These are phyloP conservation scores for Mucuna pruriens DNA, from an alignment of 306 rosid species.

Conservation along the genomic window DNA sequence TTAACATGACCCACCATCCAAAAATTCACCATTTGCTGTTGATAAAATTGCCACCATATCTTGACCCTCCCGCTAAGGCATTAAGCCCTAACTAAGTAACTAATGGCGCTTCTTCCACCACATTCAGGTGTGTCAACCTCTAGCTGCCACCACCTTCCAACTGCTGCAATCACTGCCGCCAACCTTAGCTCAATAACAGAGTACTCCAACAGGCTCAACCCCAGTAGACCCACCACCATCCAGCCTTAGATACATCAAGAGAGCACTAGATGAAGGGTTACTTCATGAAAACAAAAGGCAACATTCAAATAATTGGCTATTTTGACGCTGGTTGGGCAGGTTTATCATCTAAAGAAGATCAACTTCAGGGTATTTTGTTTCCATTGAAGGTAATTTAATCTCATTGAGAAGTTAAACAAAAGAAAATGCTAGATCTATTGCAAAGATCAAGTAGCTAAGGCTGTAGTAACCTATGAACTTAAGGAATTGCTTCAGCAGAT, in stretches of 20 bases:
- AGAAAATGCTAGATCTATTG: not conserved
- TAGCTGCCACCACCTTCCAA: constrained; percentile 2
- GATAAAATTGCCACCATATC: not conserved
- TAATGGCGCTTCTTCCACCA: constrained; percentile 1
- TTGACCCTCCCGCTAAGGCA: not conserved
- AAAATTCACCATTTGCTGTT: not conserved
- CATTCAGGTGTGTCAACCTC: not conserved
- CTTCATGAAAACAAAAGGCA: constrained; percentile 1
- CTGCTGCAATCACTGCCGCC: not conserved
- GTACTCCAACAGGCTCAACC: not conserved
- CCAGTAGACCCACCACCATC: not conserved
- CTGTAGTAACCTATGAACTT: not conserved
- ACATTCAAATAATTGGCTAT: not conserved
- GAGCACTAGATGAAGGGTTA: not conserved
- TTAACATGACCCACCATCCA: not conserved
- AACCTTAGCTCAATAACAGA: not conserved
- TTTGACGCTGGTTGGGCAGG: constrained; percentile 6
- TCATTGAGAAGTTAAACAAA: not conserved
- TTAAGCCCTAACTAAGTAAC: not conserved
- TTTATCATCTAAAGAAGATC: not conserved
- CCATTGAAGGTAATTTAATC: not conserved
- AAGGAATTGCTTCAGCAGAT: not conserved
- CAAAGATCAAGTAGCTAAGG: not conserved
- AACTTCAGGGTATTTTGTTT: not conserved
- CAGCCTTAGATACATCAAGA: not conserved